Base-by-base conservation (phyloP, 1,139 yeast species). In the Yamadazyma conglobata region DNA sequence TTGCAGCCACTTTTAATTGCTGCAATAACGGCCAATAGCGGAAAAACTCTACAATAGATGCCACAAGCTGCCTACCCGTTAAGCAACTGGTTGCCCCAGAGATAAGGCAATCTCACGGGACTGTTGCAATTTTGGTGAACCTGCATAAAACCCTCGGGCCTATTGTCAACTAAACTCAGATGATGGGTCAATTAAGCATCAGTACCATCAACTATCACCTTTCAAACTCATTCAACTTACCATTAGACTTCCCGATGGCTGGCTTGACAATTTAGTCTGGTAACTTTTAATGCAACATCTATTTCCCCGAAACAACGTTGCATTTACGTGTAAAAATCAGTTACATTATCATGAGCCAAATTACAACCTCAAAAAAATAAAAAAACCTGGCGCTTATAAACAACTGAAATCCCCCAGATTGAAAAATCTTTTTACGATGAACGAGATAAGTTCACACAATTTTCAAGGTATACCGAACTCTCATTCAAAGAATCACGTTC, bases 341-440 rank as follows among this genome's bases (percentile, higher is more conserved):
- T 25, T 19, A 10, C 25, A 21, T 27, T 15, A 22, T 22, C 24
- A 22, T 19, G 19, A 21, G 4, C 30, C 9, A 23, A 22, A 15
- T 15, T 27, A 21, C 30, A 18, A 27, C 30, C 23, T 27, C 28
- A 26, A 19, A 26, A 19, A 20, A 21, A 26, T 9, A 15, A 27
- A 20, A 22, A 11, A 10, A 10, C 10, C 7, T 8, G 6, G 9
- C 28, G 15, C 19, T 16, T 25, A 21, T 13, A 27, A 21, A 27
- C 25, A 27, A 20, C 25, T 19, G 22, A 21, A 15, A 15, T 25
- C 14, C 29, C 24, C 3, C 19, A 13, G 9, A 16, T 20, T 15
- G 6, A 14, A 19, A 10, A 6, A 9, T 20, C n/a, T 19, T 27
- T 27, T 27, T 11, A 27, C 8, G 9, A 27, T 27, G 30, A 27